Base-by-base conservation (phyloP, 192 early-diverging fungal genomes). In the Jimgerdemannia flammicorona region DNA sequence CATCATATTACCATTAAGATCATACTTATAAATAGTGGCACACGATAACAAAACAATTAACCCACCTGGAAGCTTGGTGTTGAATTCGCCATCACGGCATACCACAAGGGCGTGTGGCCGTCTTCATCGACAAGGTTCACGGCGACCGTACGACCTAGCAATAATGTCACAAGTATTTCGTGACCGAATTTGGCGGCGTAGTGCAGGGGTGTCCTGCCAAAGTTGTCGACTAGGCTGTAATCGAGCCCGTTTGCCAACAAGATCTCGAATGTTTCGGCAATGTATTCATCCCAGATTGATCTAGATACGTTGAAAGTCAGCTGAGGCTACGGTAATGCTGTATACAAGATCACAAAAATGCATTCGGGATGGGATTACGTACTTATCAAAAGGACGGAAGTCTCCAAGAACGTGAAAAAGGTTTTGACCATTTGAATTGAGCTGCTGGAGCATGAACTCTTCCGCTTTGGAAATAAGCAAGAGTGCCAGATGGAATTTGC, bases 401-500 rank as follows among this genome's bases (percentile, higher is more conserved):
- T 85, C 78, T 17, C 72, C 69, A 20, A 85, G 63, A 3, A 88
- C 68, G 64, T 88, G 88, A 63, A 80, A 73, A 4, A 87, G 39
- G 19, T 73, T 85, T 70, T 86, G 77, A 7, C 69, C 44, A 3
- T 75, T 42, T 3, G 3, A 9, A 0, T 70, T 63, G 2, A 76
- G 11, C 29, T 68, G 42, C 1, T 44, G 54, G 3, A 77, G 75
- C 6, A 75, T 67, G 29, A 66, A 40, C 9, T 71, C 72, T 3
- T 70, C 41, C 18, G 79, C 75, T 64, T 73, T 40, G 40, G 72
- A 64, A 7, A 86, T 49, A 3, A 88, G 44, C n/a, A 83, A 64
- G 3, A 84, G 67, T 4, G 85, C 86, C 64, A 89, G 70, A 72
- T 86, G 81, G 76, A 81, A 89, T 70, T 85, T 85, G 39, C 87